phyloP scores from a whole-genome alignment of 345 rosid genomes.

The Rhizophora apiculata region DNA sequence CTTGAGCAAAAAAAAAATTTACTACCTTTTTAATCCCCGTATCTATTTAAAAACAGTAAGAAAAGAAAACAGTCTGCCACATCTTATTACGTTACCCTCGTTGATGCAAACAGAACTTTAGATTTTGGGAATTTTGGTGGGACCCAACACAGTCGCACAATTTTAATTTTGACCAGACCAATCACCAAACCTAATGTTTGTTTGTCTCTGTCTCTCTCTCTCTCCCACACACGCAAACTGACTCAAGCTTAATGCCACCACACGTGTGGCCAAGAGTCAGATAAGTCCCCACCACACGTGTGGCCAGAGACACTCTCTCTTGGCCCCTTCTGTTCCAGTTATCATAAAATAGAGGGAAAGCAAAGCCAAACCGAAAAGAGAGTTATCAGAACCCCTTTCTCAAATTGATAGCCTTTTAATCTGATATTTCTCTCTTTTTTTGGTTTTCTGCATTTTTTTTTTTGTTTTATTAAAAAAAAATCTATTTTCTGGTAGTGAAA shows the following conservation, averaged over 20 bases:
- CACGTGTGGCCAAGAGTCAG: constrained; percentile 69
- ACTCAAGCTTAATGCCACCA: constrained; percentile 42
- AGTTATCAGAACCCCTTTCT: constrained; percentile 25
- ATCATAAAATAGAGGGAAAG: constrained; percentile 6
- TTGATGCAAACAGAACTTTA: constrained; percentile 40
- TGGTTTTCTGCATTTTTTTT: not conserved
- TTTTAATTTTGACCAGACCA: constrained; percentile 36
- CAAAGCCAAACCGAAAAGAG: constrained; percentile 16
- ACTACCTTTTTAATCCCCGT: too few species aligned
- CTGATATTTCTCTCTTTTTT: too few species aligned
- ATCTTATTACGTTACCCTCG: not conserved
- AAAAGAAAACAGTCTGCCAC: constrained; percentile 11
- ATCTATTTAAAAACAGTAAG: constrained; percentile 11
- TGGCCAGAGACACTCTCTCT: not conserved
- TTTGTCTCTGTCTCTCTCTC: not conserved
- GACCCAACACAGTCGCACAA: constrained; percentile 17
- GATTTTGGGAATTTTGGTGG: constrained; percentile 22
- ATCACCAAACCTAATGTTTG: not conserved
- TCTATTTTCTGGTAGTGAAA: not conserved
- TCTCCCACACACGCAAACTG: not conserved
- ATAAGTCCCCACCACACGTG: constrained; percentile 28
- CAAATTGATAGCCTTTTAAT: not conserved
- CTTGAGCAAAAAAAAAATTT: not conserved
- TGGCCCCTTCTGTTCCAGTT: constrained; percentile 8
- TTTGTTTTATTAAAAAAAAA: not conserved